phyloP scores from a whole-genome alignment of 805 yeast species.

The Blastobotrys robertii region DNA sequence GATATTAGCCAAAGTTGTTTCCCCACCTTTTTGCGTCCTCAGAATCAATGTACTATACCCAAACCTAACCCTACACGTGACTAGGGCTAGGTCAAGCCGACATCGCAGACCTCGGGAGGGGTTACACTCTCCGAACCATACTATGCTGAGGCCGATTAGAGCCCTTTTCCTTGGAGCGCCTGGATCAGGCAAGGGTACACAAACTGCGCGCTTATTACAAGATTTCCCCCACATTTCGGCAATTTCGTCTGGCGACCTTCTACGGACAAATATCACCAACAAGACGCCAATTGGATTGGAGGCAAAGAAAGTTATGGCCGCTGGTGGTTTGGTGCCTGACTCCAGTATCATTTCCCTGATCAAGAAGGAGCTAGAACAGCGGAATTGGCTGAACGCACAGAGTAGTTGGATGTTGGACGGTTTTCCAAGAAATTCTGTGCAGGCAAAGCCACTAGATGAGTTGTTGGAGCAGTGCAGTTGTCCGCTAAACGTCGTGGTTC shows the following conservation, averaged over 20 bases:
- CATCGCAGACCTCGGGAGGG: too few relatives aligned
- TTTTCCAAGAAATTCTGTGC: conserved; percentile 73
- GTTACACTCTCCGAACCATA: not conserved
- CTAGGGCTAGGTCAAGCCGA: too few relatives aligned
- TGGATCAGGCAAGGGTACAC: conserved; percentile 93
- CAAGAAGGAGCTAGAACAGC: conserved; percentile 35
- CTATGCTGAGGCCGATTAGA: conserved; percentile 28
- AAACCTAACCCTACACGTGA: too few relatives aligned
- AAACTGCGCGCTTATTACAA: conserved; percentile 54
- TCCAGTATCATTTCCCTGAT: conserved; percentile 51
- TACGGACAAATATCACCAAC: conserved; percentile 55
- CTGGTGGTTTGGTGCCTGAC: conserved; percentile 73
- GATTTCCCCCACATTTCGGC: conserved; percentile 44
- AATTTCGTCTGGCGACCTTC: conserved; percentile 76
- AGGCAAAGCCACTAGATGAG: conserved; percentile 52
- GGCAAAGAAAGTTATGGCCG: conserved; percentile 47
- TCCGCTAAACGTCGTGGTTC: conserved; percentile 66
- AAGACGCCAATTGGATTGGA: conserved; percentile 40
- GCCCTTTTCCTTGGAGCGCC: conserved; percentile 83
- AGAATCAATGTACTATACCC: too few relatives aligned
- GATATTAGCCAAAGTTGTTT: too few relatives aligned
- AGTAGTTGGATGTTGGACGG: conserved; percentile 80
- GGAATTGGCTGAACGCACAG: conserved; percentile 35
- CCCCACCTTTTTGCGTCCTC: too few relatives aligned
- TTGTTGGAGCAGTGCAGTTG: conserved; percentile 32